Percentiles rank a stretch among this genome's conserved stretches.
Evolutionary conservation across 2,329 filamentous ascomycete genomes (phyloP).

Genomic region (Aspergillus ochraceoroseus): DNA sequence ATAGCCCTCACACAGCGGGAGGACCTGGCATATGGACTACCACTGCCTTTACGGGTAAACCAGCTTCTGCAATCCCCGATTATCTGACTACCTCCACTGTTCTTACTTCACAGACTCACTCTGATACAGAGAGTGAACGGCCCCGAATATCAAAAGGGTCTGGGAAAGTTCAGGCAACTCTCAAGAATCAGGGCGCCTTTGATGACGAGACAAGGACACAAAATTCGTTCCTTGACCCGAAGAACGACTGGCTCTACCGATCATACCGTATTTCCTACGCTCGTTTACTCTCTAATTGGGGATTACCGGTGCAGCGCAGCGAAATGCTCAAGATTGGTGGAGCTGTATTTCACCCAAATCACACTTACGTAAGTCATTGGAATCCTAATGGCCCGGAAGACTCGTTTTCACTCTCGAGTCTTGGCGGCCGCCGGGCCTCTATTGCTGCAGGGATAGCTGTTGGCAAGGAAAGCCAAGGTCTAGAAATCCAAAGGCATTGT

Average conservation of each 20-base stretch:
- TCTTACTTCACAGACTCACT: constrained; percentile 33
- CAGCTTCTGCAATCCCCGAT: constrained; percentile 27
- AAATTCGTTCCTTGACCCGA: constrained; percentile 48
- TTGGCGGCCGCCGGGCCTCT: constrained; percentile 16
- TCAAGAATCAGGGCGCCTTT: constrained; percentile 56
- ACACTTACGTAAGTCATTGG: constrained; percentile 21
- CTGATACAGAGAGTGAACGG: constrained; percentile 39
- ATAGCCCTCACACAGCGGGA: constrained; percentile 31
- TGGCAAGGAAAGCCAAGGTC: constrained; percentile 24
- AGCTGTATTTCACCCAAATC: constrained; percentile 35
- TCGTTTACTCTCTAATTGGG: constrained; percentile 56
- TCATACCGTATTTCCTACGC: constrained; percentile 56
- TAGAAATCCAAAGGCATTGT: constrained; percentile 44
- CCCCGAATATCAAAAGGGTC: constrained; percentile 26
- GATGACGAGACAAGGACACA: constrained; percentile 48
- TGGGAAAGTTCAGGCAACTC: constrained; percentile 44
- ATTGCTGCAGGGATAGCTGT: neutral
- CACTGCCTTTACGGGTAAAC: constrained; percentile 22
- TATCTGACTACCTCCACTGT: constrained; percentile 30
- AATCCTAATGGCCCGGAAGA: constrained; percentile 27
- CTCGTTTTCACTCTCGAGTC: constrained; percentile 23
- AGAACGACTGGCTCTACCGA: constrained; percentile 46
- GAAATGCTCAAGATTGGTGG: constrained; percentile 57
- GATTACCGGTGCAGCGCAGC: constrained; percentile 50
- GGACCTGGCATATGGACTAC: constrained; percentile 30